These are phyloP conservation scores for Biscutella laevigata DNA, from an alignment of 441 rosid genomes.

Conservation along the genomic window DNA sequence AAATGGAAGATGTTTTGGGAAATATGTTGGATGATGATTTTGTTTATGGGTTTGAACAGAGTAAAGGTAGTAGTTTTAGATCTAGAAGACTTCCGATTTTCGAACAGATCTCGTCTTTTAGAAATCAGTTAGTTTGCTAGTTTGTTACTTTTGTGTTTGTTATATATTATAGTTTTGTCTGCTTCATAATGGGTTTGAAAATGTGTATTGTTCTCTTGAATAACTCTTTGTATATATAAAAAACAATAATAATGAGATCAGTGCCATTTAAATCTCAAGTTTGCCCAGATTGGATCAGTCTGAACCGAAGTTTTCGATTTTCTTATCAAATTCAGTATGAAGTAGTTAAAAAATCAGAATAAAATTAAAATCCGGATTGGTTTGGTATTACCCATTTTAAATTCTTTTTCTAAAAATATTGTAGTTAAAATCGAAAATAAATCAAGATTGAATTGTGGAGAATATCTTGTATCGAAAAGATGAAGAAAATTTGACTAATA, in stretches of 20 bases:
- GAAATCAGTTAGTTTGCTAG: conserved; percentile 54
- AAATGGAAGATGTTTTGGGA: conserved; percentile 26
- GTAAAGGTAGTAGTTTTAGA: conserved; percentile 36
- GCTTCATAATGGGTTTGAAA: background rate
- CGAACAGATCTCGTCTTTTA: conserved; percentile 61
- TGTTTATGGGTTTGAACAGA: conserved; percentile 42
- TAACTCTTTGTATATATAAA: conserved; percentile 16
- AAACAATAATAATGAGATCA: conserved; percentile 11
- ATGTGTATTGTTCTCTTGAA: background rate
- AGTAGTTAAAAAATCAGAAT: too few relatives aligned
- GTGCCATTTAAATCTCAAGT: too few relatives aligned
- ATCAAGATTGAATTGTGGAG: too few relatives aligned
- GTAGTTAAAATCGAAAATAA: too few relatives aligned
- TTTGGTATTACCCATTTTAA: too few relatives aligned
- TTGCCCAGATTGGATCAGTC: too few relatives aligned
- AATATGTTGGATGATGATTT: conserved; percentile 41
- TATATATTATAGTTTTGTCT: background rate
- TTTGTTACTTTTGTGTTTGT: background rate
- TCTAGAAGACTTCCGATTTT: conserved; percentile 76
- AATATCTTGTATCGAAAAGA: too few relatives aligned
- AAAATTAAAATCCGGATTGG: too few relatives aligned
- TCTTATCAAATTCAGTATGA: too few relatives aligned
- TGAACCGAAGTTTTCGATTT: too few relatives aligned
- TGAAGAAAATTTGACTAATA: too few relatives aligned
- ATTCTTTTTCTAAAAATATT: too few relatives aligned